Percentiles rank a stretch among this genome's conserved stretches.
phyloP scores from a whole-genome alignment of 805 yeast species.

The Lipomyces mesembrius region DNA sequence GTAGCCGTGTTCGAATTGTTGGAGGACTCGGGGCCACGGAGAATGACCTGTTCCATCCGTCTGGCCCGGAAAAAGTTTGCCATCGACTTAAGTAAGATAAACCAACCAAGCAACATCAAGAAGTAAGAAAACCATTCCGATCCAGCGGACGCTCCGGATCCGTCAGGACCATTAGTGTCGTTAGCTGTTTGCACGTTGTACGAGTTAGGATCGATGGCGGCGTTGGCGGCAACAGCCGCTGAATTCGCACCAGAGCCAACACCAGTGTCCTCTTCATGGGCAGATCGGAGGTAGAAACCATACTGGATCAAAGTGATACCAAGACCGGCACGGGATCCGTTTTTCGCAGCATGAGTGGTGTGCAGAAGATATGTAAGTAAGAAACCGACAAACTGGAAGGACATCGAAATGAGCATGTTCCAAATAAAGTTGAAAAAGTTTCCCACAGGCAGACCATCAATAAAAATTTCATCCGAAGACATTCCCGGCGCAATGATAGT shows the following conservation, averaged over 20 bases:
- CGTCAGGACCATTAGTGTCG: slow-evolving; percentile 8
- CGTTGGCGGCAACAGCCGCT: slow-evolving; percentile 39
- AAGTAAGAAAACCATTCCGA: slow-evolving; percentile 59
- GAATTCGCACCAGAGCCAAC: slow-evolving; percentile 49
- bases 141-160: slow-evolving; percentile 23
- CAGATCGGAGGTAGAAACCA: slow-evolving; percentile 56
- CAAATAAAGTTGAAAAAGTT: slow-evolving; percentile 84
- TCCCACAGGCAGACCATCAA: slow-evolving; percentile 96
- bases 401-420: slow-evolving; percentile 86
- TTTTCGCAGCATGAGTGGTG: slow-evolving; percentile 96
- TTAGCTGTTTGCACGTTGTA: slow-evolving; percentile 49
- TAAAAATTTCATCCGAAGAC: slow-evolving; percentile 83
- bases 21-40: slow-evolving; percentile 37
- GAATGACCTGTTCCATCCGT: slow-evolving; percentile 68
- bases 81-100: slow-evolving; percentile 68
- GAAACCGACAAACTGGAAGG: slow-evolving; percentile 93
- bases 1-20: slow-evolving; percentile 2
- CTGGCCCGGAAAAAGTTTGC: slow-evolving; percentile 76
- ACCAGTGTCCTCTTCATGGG: slow-evolving; percentile 13
- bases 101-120: slow-evolving; percentile 68
- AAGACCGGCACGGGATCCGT: slow-evolving; percentile 90
- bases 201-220: slow-evolving; percentile 57
- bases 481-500: slow-evolving; percentile 76
- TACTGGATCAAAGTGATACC: slow-evolving; percentile 81
- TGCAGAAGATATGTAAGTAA: slow-evolving; percentile 86